Evolutionary conservation across 441 rosid genomes (phyloP).

Genomic region (Capsella rubella): DNA sequence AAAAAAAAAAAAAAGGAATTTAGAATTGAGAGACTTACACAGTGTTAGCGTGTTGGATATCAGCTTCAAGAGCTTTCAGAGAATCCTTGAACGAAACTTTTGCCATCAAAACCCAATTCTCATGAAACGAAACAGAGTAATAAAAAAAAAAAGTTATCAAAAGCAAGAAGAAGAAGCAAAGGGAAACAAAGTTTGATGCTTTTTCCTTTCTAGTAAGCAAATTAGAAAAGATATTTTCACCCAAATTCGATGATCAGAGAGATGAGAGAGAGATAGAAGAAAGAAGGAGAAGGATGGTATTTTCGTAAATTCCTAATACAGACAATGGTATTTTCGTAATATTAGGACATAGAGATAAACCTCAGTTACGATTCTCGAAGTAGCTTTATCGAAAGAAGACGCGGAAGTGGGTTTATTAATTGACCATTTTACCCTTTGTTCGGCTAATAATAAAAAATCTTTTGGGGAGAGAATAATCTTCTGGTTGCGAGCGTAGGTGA

Average conservation of each 20-base stretch:
- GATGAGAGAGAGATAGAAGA: background rate
- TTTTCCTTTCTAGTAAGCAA: constrained; percentile 2
- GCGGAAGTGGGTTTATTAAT: constrained; percentile 22
- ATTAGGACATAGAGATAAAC: background rate
- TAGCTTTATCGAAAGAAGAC: constrained; percentile 38
- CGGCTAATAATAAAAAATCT: constrained; percentile 26
- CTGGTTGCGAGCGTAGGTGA: constrained; percentile 2
- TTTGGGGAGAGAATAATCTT: background rate
- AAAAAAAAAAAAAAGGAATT: background rate
- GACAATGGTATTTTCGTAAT: constrained; percentile 35
- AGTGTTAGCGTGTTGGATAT: constrained; percentile 94
- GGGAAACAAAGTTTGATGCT: constrained; percentile 26
- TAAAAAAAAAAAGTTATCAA: constrained; percentile 16
- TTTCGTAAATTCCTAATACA: constrained; percentile 23
- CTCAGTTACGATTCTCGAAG: constrained; percentile 40
- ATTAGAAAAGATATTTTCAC: constrained; percentile 23
- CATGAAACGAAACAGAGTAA: constrained; percentile 2
- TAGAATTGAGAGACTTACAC: constrained; percentile 54
- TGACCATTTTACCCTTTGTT: constrained; percentile 37
- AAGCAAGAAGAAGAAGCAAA: constrained; percentile 29
- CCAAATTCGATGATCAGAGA: constrained; percentile 38
- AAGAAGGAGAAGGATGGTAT: background rate
- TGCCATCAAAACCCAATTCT: constrained; percentile 54
- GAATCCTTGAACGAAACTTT: constrained; percentile 87
- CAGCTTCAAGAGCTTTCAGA: constrained; percentile 95